Percentiles rank a stretch among this genome's conserved stretches.
Conservation (phyloP, 2,329 filamentous ascomycete genomes). For the Colletotrichum lupini region DNA sequence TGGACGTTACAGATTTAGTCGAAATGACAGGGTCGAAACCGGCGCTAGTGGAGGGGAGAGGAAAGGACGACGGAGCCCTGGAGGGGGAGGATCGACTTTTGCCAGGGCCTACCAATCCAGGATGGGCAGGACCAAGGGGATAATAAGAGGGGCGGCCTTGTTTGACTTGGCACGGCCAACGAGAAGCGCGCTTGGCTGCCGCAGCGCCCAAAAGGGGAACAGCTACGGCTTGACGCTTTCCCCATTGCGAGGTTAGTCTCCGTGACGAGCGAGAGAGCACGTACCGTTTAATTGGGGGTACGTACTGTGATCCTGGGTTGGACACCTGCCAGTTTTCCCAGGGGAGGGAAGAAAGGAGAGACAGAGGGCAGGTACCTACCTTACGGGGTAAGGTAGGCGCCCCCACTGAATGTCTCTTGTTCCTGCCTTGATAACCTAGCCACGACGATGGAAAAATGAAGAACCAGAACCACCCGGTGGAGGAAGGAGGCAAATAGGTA, state of each 20-base stretch:
- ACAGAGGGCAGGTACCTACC: background rate
- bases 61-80: background rate
- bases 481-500: background rate
- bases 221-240: constrained; percentile 26
- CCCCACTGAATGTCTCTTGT: background rate
- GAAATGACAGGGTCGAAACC: constrained; percentile 33
- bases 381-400: background rate
- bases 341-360: background rate
- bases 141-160: constrained; percentile 1
- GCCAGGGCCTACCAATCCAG: no score
- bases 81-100: constrained; percentile 12
- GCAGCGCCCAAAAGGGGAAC: constrained; percentile 26
- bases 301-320: background rate
- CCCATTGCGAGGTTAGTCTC: constrained; percentile 16
- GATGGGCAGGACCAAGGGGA: background rate
- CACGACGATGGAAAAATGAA: background rate
- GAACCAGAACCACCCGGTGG: background rate
- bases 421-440: background rate
- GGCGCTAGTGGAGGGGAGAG: constrained; percentile 15
- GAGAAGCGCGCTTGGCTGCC: constrained; percentile 29
- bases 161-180: constrained; percentile 35
- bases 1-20: constrained; percentile 35
- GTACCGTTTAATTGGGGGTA: no score
- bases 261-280: background rate
- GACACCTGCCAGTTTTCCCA: background rate